Base-by-base conservation (phyloP, 225 moss, liverwort and hornwort genomes). In the Physcomitrellopsis africana region DNA sequence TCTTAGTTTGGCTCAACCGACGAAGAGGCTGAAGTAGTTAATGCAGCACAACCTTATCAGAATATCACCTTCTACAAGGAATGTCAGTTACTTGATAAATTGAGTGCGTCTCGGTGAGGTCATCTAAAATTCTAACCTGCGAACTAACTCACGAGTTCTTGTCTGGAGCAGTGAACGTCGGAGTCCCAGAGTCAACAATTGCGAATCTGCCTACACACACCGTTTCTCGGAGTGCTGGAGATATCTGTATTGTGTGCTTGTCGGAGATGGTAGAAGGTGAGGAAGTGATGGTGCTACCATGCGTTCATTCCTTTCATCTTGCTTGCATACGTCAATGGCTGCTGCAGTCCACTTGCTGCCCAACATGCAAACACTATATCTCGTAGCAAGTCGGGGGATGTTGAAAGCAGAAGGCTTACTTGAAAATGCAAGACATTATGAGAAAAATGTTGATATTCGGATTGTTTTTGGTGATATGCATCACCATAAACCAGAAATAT, bases 281-380 rank as follows among this genome's bases (percentile, higher is more conserved):
- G 59, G 90, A 92, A 79, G 91, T 87, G 44, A 81, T 95, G 81
- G 70, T 89, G 54, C 79, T 95, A 1, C 94, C 94, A 32, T 95
- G 94, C 73, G 47, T 88, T 6, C 94, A 95, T 75, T 88, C 86
- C 32, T 95, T 89, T 70, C 94, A 95, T 80, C 84, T 89, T 76
- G 72, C 85, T 76, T 95, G 94, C 68, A 95, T 95, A 63, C 84
- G 91, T 52, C 89, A 91, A 73, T 95, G 94, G 94, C 79, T 95
- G 60, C 79, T 87, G 59, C 94, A 88, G 73, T 87, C 92, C 9
- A 93, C 92, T 51, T 91, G 79, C 74, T 95, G 94, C 62, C 94
- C 94, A 64, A 95, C 94, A 7, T 95, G 94, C 81, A 95, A 95
- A 82, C 81, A 88, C 66, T 81, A 80, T 27, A 81, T 95, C 60